Conservation (phyloP, 2,329 filamentous ascomycete genomes). For the Atkinsonella texensis region DNA sequence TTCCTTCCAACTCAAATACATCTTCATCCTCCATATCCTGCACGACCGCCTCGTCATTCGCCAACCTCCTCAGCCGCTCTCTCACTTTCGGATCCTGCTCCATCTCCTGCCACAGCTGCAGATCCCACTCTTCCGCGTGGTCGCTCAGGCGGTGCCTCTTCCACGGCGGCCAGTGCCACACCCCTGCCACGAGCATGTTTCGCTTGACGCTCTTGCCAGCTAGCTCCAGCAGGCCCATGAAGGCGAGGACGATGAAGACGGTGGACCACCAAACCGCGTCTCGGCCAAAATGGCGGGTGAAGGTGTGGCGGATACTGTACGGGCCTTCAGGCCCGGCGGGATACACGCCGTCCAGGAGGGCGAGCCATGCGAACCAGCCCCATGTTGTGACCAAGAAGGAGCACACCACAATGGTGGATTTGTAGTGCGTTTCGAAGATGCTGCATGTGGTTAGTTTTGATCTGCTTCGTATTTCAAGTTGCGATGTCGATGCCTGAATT, state of each 20-base stretch:
- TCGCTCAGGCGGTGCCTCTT: constrained; percentile 19
- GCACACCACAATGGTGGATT: constrained; percentile 49
- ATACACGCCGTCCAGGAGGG: constrained; percentile 57
- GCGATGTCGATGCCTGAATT: not conserved
- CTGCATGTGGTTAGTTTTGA: constrained; percentile 15
- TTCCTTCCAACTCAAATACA: constrained; percentile 5
- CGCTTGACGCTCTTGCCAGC: constrained; percentile 39
- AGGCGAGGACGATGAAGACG: constrained; percentile 49
- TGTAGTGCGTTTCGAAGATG: constrained; percentile 68
- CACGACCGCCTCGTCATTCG: constrained; percentile 20
- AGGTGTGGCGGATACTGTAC: constrained; percentile 59
- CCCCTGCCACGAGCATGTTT: constrained; percentile 30
- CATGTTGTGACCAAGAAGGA: constrained; percentile 45
- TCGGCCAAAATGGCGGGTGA: constrained; percentile 53
- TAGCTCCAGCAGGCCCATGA: constrained; percentile 54
- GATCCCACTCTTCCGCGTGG: constrained; percentile 37
- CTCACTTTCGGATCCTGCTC: constrained; percentile 37
- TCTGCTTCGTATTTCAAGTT: not conserved
- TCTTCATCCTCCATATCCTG: constrained; percentile 13
- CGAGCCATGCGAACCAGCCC: constrained; percentile 66
- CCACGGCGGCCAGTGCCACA: constrained; percentile 37
- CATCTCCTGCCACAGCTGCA: constrained; percentile 47
- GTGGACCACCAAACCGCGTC: constrained; percentile 65
- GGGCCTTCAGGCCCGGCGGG: constrained; percentile 29
- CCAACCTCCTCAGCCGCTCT: constrained; percentile 29